Percentiles rank a stretch among this genome's conserved stretches.
Evolutionary conservation across 208 protist species (phyloP).

Genomic region (Vickermania spadyakhi): DNA sequence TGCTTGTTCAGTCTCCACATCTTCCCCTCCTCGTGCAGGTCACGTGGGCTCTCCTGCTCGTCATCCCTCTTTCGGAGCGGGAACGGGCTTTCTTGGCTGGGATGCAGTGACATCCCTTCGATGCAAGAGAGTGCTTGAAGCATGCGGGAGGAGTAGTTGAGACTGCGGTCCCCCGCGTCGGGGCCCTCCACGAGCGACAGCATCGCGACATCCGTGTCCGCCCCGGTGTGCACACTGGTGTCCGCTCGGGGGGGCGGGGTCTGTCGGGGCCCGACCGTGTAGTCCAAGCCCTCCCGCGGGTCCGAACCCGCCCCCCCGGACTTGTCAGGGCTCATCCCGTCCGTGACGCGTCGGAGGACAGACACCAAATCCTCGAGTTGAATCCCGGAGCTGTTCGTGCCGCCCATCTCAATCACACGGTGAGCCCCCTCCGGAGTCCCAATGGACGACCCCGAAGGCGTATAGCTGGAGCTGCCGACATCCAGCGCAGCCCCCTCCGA

Average conservation of each 20-base stretch:
- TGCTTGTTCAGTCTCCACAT: conserved; percentile 61
- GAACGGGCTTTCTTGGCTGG: background rate
- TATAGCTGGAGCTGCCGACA: background rate
- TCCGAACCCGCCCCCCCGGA: background rate
- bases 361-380: background rate
- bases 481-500: background rate
- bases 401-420: background rate
- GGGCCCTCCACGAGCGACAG: background rate
- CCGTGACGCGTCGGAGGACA: background rate
- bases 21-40: conserved; percentile 67
- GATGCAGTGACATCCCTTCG: conserved; percentile 21
- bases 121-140: conserved; percentile 48
- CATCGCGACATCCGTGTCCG: background rate
- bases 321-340: background rate
- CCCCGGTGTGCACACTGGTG: background rate
- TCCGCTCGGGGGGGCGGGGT: background rate
- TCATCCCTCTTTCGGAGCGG: background rate
- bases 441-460: background rate
- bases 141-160: conserved; percentile 35
- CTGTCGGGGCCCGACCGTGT: background rate
- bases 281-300: background rate
- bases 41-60: background rate
- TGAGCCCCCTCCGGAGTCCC: background rate
- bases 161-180: background rate
- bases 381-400: background rate